A percentile compares a stretch with the other conserved stretches of the same genome.
Conservation (phyloP, 164 flowering plant species). For the Berberis thunbergii region DNA sequence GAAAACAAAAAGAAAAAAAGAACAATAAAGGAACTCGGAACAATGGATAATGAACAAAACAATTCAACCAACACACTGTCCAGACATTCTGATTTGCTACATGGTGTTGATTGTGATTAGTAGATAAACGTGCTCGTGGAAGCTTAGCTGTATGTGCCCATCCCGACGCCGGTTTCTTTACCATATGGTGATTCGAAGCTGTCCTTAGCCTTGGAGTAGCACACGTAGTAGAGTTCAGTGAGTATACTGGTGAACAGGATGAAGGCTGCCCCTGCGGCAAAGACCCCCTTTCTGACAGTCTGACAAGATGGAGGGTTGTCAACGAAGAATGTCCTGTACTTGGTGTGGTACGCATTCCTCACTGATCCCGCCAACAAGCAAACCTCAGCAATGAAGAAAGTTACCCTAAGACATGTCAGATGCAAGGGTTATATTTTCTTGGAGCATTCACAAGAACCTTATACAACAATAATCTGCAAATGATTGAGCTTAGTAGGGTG, state of each 20-base stretch:
- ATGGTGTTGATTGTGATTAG: background rate
- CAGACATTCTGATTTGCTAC: conserved; percentile 1
- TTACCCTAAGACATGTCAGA: conserved; percentile 39
- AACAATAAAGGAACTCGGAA: too few relatives aligned
- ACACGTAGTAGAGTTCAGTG: conserved; percentile 48
- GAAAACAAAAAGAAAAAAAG: too few relatives aligned
- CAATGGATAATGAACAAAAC: too few relatives aligned
- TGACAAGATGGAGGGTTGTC: conserved; percentile 43
- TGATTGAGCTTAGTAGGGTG: background rate
- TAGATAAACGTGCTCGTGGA: background rate
- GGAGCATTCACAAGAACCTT: background rate
- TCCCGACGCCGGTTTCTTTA: conserved; percentile 30
- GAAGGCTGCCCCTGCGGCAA: conserved; percentile 81
- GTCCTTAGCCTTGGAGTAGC: conserved; percentile 46
- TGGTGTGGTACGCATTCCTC: conserved; percentile 80
- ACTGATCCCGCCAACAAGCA: conserved; percentile 85
- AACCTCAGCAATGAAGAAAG: conserved; percentile 67
- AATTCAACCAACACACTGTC: background rate
- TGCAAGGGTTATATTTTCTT: background rate
- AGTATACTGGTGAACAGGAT: conserved; percentile 54
- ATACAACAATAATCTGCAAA: background rate
- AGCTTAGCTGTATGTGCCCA: conserved; percentile 45
- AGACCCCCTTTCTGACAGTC: conserved; percentile 65
- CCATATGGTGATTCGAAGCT: conserved; percentile 20
- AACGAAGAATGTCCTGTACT: conserved; percentile 33